Percentiles rank a stretch among this genome's conserved stretches.
Evolutionary conservation across 805 yeast genomes (phyloP).

Genomic region (Kregervanrija delftensis): DNA sequence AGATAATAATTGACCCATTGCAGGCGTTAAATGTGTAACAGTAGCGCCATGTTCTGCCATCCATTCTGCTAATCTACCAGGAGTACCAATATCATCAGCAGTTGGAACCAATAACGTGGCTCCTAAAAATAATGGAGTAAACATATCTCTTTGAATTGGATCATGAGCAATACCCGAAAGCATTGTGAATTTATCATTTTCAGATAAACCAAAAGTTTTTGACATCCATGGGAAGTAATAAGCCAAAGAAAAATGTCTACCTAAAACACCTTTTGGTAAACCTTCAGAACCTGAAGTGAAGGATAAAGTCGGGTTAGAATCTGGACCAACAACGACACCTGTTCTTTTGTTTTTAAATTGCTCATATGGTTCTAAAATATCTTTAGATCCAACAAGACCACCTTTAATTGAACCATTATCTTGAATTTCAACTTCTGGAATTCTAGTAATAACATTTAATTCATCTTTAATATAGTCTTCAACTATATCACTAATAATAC

Average conservation of each 20-base stretch:
- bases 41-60: constrained; percentile 87
- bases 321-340: constrained; percentile 94
- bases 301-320: constrained; percentile 91
- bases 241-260: constrained; percentile 94
- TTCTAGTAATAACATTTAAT: constrained; percentile 60
- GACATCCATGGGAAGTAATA: constrained; percentile 99
- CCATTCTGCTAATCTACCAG: constrained; percentile 97
- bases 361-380: constrained; percentile 43
- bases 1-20: constrained; percentile 96
- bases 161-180: constrained; percentile 98
- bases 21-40: constrained; percentile 97
- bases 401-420: constrained; percentile 69
- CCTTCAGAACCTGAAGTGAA: constrained; percentile 99
- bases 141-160: constrained; percentile 98
- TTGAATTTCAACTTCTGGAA: constrained; percentile 71
- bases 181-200: constrained; percentile 90
- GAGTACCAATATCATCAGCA: constrained; percentile 96
- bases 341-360: constrained; percentile 51
- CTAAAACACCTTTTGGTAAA: constrained; percentile 96
- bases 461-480: constrained; percentile 70
- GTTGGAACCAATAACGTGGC: constrained; percentile 92
- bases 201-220: constrained; percentile 67
- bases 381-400: constrained; percentile 30
- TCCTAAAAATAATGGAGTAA: constrained; percentile 94
- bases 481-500: constrained; percentile 69